A percentile compares a stretch with the other conserved stretches of the same genome.
phyloP scores from a whole-genome alignment of 2,329 filamentous ascomycete genomes.

The Volutella citrinella region DNA sequence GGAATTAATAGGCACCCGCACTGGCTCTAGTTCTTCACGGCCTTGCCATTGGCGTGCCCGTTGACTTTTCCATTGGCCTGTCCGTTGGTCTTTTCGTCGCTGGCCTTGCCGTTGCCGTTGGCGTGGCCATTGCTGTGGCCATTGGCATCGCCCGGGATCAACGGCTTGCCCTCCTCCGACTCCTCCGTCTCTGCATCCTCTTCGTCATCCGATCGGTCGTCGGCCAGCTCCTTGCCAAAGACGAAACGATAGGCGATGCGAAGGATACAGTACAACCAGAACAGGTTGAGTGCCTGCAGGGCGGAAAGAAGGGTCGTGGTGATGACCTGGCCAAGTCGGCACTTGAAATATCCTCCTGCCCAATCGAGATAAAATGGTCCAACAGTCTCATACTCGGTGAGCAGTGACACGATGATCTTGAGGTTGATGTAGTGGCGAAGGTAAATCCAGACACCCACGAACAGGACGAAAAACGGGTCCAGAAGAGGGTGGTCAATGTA shows the following conservation, averaged over 20 bases:
- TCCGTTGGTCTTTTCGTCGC: constrained; percentile 13
- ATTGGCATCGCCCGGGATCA: constrained; percentile 9
- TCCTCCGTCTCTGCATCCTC: constrained; percentile 56
- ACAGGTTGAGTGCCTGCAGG: constrained; percentile 73
- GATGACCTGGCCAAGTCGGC: constrained; percentile 65
- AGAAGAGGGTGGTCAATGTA: constrained; percentile 79
- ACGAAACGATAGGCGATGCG: constrained; percentile 72
- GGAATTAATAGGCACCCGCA: no score
- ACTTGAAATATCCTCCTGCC: constrained; percentile 76
- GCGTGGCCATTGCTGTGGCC: constrained; percentile 5
- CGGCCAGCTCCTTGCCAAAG: constrained; percentile 57
- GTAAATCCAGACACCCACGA: constrained; percentile 85
- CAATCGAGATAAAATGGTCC: constrained; percentile 76
- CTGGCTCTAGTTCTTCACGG: no score
- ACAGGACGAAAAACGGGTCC: constrained; percentile 80
- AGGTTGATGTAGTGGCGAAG: constrained; percentile 83
- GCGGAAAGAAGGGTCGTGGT: constrained; percentile 61
- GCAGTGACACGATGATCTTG: constrained; percentile 69
- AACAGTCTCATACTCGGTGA: constrained; percentile 72
- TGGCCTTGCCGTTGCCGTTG: constrained; percentile 15
- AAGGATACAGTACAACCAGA: constrained; percentile 78
- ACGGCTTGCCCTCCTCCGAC: constrained; percentile 26
- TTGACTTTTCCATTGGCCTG: constrained; percentile 14
- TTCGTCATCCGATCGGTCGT: constrained; percentile 69
- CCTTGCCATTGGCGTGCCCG: constrained; percentile 15